A percentile compares a stretch with the other conserved stretches of the same genome.
Conservation (phyloP, 208 protist genomes). For the Leptomonas seymouri region DNA sequence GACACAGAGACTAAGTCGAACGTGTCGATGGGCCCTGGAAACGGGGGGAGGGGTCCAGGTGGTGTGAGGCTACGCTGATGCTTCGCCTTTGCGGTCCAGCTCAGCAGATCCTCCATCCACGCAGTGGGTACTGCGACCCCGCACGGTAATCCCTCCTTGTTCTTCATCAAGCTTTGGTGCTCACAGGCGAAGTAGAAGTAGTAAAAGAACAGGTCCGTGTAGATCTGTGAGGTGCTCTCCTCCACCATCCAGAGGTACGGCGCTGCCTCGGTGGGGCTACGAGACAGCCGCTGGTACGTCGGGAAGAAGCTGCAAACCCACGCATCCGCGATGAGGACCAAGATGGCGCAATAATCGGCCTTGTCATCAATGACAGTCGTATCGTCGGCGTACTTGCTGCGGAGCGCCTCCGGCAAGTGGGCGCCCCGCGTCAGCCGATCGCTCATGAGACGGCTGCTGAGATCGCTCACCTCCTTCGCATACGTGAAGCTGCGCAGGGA, state of each 20-base stretch:
- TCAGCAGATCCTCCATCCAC: constrained; percentile 57
- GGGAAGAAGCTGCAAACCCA: constrained; percentile 61
- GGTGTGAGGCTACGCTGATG: constrained; percentile 2
- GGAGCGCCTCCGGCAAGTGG: constrained; percentile 26
- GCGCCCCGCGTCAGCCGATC: constrained; percentile 25
- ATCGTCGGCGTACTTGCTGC: constrained; percentile 33
- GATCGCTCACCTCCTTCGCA: constrained; percentile 24
- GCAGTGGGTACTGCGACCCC: constrained; percentile 60
- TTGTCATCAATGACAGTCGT: constrained; percentile 14
- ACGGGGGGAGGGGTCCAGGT: constrained; percentile 14
- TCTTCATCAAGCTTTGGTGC: constrained; percentile 44
- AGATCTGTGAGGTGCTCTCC: constrained; percentile 7
- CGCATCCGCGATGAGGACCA: constrained; percentile 32
- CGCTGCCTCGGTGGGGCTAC: constrained; percentile 19
- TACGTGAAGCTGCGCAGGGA: constrained; percentile 18
- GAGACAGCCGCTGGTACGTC: constrained; percentile 35
- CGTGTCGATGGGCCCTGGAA: constrained; percentile 70
- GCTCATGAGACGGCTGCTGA: constrained; percentile 40
- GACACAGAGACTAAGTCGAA: constrained; percentile 48
- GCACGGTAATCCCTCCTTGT: constrained; percentile 35
- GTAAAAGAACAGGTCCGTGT: constrained; percentile 54
- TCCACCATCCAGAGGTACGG: constrained; percentile 50
- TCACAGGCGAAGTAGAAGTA: constrained; percentile 57
- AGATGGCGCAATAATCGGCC: constrained; percentile 18
- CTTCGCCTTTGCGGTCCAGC: constrained; percentile 36